These are phyloP conservation scores for Boletus vinaceobasis DNA, from an alignment of 768 basidiomycete genomes.

Conservation along the genomic window DNA sequence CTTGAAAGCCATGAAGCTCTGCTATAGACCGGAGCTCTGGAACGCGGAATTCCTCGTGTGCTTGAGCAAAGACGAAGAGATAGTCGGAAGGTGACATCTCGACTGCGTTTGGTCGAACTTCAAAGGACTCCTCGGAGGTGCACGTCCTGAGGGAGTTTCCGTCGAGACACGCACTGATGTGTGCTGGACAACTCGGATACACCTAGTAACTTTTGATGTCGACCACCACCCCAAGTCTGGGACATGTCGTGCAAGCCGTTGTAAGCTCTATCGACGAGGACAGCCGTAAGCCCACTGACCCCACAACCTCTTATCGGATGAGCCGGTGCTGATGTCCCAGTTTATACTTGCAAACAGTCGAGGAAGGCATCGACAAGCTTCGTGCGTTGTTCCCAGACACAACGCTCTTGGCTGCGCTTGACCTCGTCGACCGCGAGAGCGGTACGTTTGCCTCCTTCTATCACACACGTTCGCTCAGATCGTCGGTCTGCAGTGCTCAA, in stretches of 20 bases:
- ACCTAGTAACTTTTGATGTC: conserved; percentile 20
- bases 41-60: conserved; percentile 76
- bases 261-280: conserved; percentile 33
- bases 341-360: conserved; percentile 31
- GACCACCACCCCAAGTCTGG: conserved; percentile 14
- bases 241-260: conserved; percentile 30
- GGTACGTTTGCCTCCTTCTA: conserved; percentile 40
- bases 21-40: conserved; percentile 80
- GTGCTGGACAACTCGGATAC: no score
- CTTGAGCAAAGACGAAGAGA: conserved; percentile 77
- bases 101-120: neutral
- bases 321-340: neutral
- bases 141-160: neutral
- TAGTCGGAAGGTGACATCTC: conserved; percentile 34
- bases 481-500: conserved; percentile 49
- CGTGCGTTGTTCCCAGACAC: conserved; percentile 58
- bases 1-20: conserved; percentile 64
- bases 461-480: neutral
- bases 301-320: neutral
- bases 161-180: neutral
- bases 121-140: no score
- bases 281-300: conserved; percentile 26
- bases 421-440: conserved; percentile 69
- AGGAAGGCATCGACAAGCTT: conserved; percentile 55
- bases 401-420: conserved; percentile 65